Base-by-base conservation (phyloP, 441 rosid genomes). In the Lagerstroemia fauriei region DNA sequence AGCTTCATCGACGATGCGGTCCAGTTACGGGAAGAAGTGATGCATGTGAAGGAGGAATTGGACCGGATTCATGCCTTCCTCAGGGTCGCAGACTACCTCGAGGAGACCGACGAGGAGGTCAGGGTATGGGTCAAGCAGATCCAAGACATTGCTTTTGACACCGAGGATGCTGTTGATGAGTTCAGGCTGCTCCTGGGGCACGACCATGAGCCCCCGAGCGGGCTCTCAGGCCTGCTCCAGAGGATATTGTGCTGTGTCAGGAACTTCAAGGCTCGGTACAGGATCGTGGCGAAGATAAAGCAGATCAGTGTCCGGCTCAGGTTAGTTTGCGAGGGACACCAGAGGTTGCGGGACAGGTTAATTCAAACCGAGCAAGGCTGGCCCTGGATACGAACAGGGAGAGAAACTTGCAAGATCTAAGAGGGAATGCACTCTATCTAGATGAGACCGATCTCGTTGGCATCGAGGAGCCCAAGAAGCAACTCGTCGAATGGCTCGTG, bases 91-190 rank as follows among this genome's bases (percentile, higher is more conserved):
- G 92, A 90, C 61, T 25, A 86, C 18, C 76, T 82, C 18, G 86
- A 81, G 44, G 91, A 85, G 44, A 83, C 46, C n/a, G 86, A 88
- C n/a, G 87, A 88, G 32, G 88, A 87, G 27, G 85, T 86, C 76
- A 88, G 81, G 73, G 85, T 88, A n/a, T 91, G 89, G 90, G 83
- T 90, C 16, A 86, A 82, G 87, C 89, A 92, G 79, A 72, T 91
- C 11, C 84, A 91, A 74, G 87, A 91, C 9, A 73, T 82, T 1
- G 91, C 88, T 41, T 73, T 85, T 16, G 91, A 90, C 47, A 75
- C 81, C 12, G 93, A 92, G 81, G 95, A 89, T 53, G 84, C 81
- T 77, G 84, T 92, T 22, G 94, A 89, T 63, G 90, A 89, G 65
- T 90, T 85, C 87, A 82, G 41, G 80, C 86, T 88, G 4, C 84